These are phyloP conservation scores for Graphilbum ipis-grandicollis DNA, from an alignment of 2,329 filamentous ascomycete species.

Conservation along the genomic window DNA sequence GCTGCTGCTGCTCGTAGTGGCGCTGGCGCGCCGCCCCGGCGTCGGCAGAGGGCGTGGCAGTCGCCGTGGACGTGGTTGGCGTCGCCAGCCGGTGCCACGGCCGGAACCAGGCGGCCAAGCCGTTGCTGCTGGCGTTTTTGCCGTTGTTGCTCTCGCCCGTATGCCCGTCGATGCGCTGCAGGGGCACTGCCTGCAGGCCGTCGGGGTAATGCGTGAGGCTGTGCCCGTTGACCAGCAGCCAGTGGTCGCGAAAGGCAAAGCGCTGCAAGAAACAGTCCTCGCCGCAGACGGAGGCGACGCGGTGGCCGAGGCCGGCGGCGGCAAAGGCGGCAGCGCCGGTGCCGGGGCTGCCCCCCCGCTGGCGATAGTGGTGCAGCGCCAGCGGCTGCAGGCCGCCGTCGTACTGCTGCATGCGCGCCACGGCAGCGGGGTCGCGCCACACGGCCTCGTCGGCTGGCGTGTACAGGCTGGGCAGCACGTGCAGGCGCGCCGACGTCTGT, in stretches of 20 bases:
- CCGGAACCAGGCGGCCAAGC: not conserved
- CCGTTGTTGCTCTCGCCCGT: not conserved
- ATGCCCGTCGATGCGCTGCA: conserved; percentile 6
- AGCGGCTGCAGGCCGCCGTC: conserved; percentile 21
- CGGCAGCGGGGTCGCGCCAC: conserved; percentile 10
- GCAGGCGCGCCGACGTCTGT: conserved; percentile 18
- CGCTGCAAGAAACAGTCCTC: conserved; percentile 29
- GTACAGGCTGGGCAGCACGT: conserved; percentile 25
- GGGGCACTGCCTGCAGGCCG: conserved; percentile 10
- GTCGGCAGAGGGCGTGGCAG: not conserved
- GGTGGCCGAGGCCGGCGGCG: conserved; percentile 22
- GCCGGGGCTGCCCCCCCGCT: no score
- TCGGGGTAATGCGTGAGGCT: conserved; percentile 23
- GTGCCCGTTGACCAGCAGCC: conserved; percentile 29
- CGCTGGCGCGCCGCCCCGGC: not conserved
- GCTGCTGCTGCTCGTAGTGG: conserved; percentile 1
- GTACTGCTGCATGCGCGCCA: conserved; percentile 16
- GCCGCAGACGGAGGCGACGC: conserved; percentile 24
- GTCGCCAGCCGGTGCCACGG: not conserved
- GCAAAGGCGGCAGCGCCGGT: no score
- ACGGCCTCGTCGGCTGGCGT: conserved; percentile 17
- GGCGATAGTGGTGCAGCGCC: conserved; percentile 20
- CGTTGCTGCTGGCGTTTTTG: not conserved
- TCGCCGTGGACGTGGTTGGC: not conserved
- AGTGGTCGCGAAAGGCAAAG: conserved; percentile 26